A percentile compares a stretch with the other conserved stretches of the same genome.
Evolutionary conservation across 495 filamentous ascomycete species (phyloP).

Genomic region (Hypomontagnella monticulosa): DNA sequence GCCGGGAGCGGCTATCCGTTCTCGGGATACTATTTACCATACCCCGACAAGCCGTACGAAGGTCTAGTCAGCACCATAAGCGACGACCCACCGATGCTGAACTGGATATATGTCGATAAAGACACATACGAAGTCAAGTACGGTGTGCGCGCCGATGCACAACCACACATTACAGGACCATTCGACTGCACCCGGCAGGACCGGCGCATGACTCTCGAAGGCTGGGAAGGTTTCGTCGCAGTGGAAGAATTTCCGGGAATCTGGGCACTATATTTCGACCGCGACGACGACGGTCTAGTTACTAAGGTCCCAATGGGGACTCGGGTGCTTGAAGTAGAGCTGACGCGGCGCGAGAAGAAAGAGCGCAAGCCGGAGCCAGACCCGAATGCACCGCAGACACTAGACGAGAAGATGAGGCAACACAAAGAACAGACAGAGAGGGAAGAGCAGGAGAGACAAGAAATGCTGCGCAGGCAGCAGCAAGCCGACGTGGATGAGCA

Average conservation of each 20-base stretch:
- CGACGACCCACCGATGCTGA: conserved; percentile 68
- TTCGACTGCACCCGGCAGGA: conserved; percentile 67
- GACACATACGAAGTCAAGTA: conserved; percentile 66
- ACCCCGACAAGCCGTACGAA: conserved; percentile 63
- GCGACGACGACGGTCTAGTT: conserved; percentile 54
- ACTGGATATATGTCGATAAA: conserved; percentile 71
- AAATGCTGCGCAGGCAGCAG: conserved; percentile 26
- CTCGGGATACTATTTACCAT: conserved; percentile 67
- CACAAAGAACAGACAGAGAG: conserved; percentile 41
- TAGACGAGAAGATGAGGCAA: conserved; percentile 45
- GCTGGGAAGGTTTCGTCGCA: conserved; percentile 57
- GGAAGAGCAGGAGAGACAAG: conserved; percentile 38
- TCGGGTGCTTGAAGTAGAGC: conserved; percentile 50
- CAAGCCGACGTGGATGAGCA: conserved; percentile 3
- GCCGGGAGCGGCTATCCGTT: conserved; percentile 54
- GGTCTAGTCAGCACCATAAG: conserved; percentile 68
- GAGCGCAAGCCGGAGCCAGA: conserved; percentile 46
- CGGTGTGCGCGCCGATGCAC: conserved; percentile 58
- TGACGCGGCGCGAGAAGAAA: conserved; percentile 52
- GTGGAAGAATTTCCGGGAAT: conserved; percentile 50
- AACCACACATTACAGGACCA: conserved; percentile 62
- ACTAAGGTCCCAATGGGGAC: conserved; percentile 48
- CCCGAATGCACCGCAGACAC: conserved; percentile 36
- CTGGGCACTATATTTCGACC: conserved; percentile 59
- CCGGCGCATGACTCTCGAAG: conserved; percentile 63